phyloP scores from a whole-genome alignment of 305 asterid genomes.

The Fraxinus dipetala region DNA sequence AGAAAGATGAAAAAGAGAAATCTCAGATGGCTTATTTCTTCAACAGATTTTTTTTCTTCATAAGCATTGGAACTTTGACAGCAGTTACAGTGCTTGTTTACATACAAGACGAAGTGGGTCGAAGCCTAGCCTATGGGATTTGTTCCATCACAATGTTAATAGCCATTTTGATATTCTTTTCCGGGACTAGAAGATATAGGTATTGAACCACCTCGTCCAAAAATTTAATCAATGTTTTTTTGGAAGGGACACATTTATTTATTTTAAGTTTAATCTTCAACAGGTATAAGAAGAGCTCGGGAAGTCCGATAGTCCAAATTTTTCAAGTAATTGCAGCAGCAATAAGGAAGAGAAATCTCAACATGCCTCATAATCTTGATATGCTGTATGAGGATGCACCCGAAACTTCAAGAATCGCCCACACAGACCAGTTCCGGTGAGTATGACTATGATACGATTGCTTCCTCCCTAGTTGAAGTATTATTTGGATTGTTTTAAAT shows the following conservation, averaged over 20 bases:
- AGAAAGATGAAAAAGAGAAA: conserved; percentile 64
- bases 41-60: conserved; percentile 87
- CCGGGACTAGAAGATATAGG: conserved; percentile 65
- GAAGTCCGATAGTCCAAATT: conserved; percentile 75
- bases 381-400: conserved; percentile 58
- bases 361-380: conserved; percentile 42
- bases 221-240: not conserved
- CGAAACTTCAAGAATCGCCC: conserved; percentile 54
- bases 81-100: conserved; percentile 92
- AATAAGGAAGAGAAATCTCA: conserved; percentile 41
- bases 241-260: not conserved
- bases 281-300: conserved; percentile 63
- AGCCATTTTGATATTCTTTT: conserved; percentile 51
- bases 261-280: conserved; percentile 1
- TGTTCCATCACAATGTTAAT: conserved; percentile 56
- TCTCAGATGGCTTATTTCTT: conserved; percentile 73
- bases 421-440: conserved; percentile 61
- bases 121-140: conserved; percentile 70
- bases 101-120: conserved; percentile 68
- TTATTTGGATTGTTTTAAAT: not conserved
- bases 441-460: not conserved
- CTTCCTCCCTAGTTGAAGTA: not conserved
- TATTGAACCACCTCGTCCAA: conserved; percentile 10
- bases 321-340: conserved; percentile 66
- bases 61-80: conserved; percentile 69